Evolutionary conservation across 768 basidiomycete genomes (phyloP).

Genomic region (Tulasnella sp.): DNA sequence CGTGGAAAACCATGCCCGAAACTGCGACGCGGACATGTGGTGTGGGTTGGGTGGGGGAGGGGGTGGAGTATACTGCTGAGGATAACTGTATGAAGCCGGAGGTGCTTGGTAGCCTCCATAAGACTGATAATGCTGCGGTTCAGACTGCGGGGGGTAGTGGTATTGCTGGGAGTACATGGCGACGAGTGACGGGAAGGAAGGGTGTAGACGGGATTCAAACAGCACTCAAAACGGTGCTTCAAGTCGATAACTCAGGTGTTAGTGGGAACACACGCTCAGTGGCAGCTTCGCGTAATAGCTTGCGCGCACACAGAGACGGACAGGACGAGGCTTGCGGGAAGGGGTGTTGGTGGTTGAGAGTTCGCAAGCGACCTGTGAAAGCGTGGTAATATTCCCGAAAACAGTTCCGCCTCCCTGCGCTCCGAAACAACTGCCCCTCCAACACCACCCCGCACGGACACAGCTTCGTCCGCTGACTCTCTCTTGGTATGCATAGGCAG

Average conservation of each 20-base stretch:
- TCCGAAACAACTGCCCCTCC: too few species aligned
- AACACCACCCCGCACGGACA: too few species aligned
- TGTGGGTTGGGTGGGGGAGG: conserved; percentile 16
- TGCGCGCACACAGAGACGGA: background rate
- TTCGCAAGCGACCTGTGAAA: background rate
- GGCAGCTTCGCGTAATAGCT: background rate
- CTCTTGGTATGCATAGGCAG: too few species aligned
- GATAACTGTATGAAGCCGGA: conserved; percentile 12
- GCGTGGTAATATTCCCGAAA: background rate
- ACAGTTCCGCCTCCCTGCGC: background rate
- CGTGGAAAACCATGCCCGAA: conserved; percentile 61
- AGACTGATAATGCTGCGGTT: background rate
- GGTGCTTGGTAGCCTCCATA: background rate
- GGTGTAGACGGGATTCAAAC: background rate
- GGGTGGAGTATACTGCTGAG: conserved; percentile 15
- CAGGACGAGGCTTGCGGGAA: background rate
- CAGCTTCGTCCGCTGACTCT: background rate
- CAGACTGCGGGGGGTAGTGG: background rate
- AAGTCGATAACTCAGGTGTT: background rate
- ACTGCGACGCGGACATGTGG: conserved; percentile 47
- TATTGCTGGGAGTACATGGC: conserved; percentile 11
- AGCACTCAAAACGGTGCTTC: background rate
- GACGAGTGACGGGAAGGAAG: background rate
- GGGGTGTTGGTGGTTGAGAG: background rate
- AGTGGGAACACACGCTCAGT: background rate